Conservation (phyloP, 805 yeast genomes). For the Saturnispora halmiae region DNA sequence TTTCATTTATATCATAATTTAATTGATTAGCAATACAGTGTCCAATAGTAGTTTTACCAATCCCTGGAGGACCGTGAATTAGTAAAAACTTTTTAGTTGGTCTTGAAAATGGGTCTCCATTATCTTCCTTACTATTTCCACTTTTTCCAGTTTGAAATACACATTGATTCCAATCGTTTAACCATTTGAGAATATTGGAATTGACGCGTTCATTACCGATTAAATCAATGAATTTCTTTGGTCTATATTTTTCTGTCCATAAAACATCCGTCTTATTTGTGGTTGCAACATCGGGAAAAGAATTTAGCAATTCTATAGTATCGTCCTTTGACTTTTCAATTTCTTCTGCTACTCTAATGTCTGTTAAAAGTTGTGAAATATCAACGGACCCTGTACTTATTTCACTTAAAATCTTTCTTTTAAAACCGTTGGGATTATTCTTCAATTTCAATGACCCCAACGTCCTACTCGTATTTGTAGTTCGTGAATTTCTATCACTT, state of each 20-base stretch:
- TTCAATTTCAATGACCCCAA: conserved; percentile 19
- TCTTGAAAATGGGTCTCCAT: conserved; percentile 43
- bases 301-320: conserved; percentile 4
- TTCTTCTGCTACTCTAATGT: conserved; percentile 19
- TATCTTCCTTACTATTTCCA: conserved; percentile 6
- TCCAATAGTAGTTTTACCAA: conserved; percentile 85
- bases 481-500: neutral
- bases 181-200: conserved; percentile 51
- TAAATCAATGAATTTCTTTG: conserved; percentile 52
- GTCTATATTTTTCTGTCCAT: conserved; percentile 64
- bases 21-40: conserved; percentile 76
- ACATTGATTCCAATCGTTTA: conserved; percentile 55
- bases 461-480: conserved; percentile 18
- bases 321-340: conserved; percentile 11
- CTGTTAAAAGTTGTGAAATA: conserved; percentile 6
- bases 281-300: conserved; percentile 3
- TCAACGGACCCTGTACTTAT: conserved; percentile 1
- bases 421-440: neutral
- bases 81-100: conserved; percentile 58
- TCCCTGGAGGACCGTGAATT: conserved; percentile 88
- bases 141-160: conserved; percentile 26
- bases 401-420: neutral
- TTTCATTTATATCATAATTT: conserved; percentile 72
- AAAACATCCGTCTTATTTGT: too few relatives aligned
- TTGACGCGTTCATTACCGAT: conserved; percentile 63